Base-by-base conservation (phyloP, 768 basidiomycete species). In the Pleurotus platypus region DNA sequence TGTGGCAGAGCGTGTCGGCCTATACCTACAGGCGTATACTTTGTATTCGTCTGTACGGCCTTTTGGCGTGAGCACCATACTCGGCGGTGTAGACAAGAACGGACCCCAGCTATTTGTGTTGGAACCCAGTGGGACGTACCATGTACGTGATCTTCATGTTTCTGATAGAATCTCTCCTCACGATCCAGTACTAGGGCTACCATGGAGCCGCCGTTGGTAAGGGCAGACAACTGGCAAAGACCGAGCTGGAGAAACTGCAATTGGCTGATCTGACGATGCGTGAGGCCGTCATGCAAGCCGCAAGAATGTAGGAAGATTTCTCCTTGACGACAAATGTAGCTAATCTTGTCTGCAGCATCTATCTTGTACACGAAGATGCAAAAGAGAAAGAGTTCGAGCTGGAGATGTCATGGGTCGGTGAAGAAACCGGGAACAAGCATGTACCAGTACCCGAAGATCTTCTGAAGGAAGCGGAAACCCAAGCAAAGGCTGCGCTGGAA, bases 361-460 rank as follows among this genome's bases (percentile, higher is more conserved):
- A 99, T 72, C 83, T 93, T 40, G 94, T 97, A 13, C 97, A 99
- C 67, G 96, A 98, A 61, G 97, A 98, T 68, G 87, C 91, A 60
- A 97, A 98, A 72, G 95, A 98, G 75, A 98, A 98, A 69, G 92
- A 95, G 49, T 98, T 99, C 61, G 97, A 98, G 69, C 83, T 99
- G 24, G 97, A 99, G 73, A 84, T 99, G 81, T 91, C 94, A 37
- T 99, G 97, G 97, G 86, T 98, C 58, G 85, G 94, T 39, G 80
- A 84, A 35, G 92, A 96, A 72, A 91, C 89, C 30, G 83, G 86
- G 27, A 85, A 85, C 54, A 69, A 86, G 48, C 94, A 98, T 71
- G 78, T 84, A 22, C 82, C 85, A 22, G 92, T 99, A 55, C 97
- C 97, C 47, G 81, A 81, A 59, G 94, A 94, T 30, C 75, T 98